Base-by-base conservation (phyloP, 2,329 filamentous ascomycete genomes). In the Paecilomyces sp. region DNA sequence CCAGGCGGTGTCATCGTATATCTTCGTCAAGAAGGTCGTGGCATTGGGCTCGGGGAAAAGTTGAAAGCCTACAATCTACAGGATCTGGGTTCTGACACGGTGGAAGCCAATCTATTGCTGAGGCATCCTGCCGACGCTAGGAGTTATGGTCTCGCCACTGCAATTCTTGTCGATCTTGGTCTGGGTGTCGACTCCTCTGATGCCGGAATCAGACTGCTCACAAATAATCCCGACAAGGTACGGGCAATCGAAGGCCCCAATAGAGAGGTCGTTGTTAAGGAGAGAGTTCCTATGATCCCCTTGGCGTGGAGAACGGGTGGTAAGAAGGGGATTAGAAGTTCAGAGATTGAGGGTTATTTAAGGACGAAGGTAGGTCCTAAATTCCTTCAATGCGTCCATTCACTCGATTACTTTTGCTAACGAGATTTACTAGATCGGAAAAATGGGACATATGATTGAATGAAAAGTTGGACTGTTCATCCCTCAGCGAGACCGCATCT, bases 51-150 rank as follows among this genome's bases (percentile, higher is more conserved):
- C 0, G 89, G 91, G 2, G 92, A 96, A 78, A 99, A 99, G 76
- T 82, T 99, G 47, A 97, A 99, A 77, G 94, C 94, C 3, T 99
- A 99, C 76, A 99, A 99, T 70, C 80, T 99, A 52, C 94, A 99
- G 74, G 94, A 99, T 76, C 80, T 99, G 28, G 94, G 94, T 0
- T 92, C 90, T n/a, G 94, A 99, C 75, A 99, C 94, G 0, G 95
- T 97, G 36, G 92, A 99, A 77, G 94, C 94, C 1, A 99, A 99
- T 69, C 77, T 99, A 54, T 75, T 97, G 25, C 80, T 99, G 51
- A 82, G 94, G 53, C 94, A 99, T 74, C 94, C 94, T 0, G 94
- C 94, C 1, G 94, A 99, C 74, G 94, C 94, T 24, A 82, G 94
- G 58, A 96, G 91, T 67, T 99, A 99, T 70, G 94, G 94, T 1